Evolutionary conservation across 495 filamentous ascomycete species (phyloP), one percentile per base, ranked within the genome.

Genomic region (Cercophora sp.): DNA sequence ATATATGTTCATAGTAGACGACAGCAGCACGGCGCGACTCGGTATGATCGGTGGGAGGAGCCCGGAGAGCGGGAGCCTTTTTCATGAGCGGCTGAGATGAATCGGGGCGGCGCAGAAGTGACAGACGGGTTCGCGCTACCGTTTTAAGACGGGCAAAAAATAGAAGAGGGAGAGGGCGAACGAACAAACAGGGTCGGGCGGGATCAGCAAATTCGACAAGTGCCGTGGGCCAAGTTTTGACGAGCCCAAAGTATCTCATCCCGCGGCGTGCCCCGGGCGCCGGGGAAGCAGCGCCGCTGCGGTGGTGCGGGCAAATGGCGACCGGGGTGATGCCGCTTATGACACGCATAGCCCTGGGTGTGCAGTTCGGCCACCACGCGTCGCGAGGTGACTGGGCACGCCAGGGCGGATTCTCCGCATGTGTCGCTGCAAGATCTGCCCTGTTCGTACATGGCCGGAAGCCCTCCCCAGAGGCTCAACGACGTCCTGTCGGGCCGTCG

Each of bases 381-480:
- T 60, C 56, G 24, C 39, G 49, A 24, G 53, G 46, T 60, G 44
- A 62, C 53, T 64, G 56, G 29, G 58, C 48, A 50, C 19, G 49
- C 18, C 48, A 31, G 40, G 43, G 42, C 26, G 42, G 27, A 50
- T 49, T 56, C 59, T 54, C 52, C 48, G 50, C 55, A 54, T 52
- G 27, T 37, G 41, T 39, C 34, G 45, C 49, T 56, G 58, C 55
- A 31, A 56, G 58, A 56, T 61, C 50, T 52, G 52, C 54, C 56
- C 51, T 52, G 49, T 49, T 54, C 41, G 43, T 5, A 13, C 34
- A 37, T 52, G 54, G 11, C 53, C 48, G 57, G 56, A 58, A 54
- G 29, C 11, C 36, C 24, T 53, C 49, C 52, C 54, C 35, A 54
- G 47, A 60, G 51, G 24, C 51, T 51, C 57, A 19, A 42, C 23